Base-by-base conservation (phyloP, 2,329 filamentous ascomycete species). In the Fulvia fulva region DNA sequence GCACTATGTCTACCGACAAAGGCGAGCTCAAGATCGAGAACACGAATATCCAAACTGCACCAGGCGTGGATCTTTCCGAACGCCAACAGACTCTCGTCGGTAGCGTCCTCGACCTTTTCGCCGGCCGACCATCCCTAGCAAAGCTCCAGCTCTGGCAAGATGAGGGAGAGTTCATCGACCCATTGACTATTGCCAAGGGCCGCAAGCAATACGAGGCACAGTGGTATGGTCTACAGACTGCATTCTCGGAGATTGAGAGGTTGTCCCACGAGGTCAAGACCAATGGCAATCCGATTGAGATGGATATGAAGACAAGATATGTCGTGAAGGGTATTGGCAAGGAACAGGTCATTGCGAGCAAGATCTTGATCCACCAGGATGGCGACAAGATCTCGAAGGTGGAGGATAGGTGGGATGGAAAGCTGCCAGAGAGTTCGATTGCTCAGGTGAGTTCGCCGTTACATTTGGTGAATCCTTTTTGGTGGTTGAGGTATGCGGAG, bases 41-140 rank as follows among this genome's bases (percentile, higher is more conserved):
- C 68, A 82, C 76, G n/a, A 73, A 79, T 66, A 77, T 87, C 67
- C 76, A 80, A 47, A 79, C 79, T 9, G 77, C 76, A 0, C 64
- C 78, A 0, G 82, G 82, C 12, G 77, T 86, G 14, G 70, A 76
- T 0, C 75, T 86, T 14, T 76, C 75, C 19, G 63, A 74, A 0
- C 68, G 77, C 21, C 82, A 87, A 66, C 80, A 80, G 59, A 77
- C 83, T 0, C 59, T 86, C 30, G 79, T 86, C 12, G 81, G 81
- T 58, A 81, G 79, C 47, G 77, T 87, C 14, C 77, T 87, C 23
- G 84, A 87, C 67, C 79, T 87, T 50, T 87, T 87, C 68, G 81
- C 82, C 32, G 84, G 84, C 47, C 77, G 80, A 19, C 83, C 84
- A 0, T 82, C 82, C 1, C 76, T 85, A 2, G 77, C 78, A 43